Evolutionary conservation across 345 rosid genomes (phyloP), one percentile per base, ranked within the genome.

Genomic region (Turritis glabra): DNA sequence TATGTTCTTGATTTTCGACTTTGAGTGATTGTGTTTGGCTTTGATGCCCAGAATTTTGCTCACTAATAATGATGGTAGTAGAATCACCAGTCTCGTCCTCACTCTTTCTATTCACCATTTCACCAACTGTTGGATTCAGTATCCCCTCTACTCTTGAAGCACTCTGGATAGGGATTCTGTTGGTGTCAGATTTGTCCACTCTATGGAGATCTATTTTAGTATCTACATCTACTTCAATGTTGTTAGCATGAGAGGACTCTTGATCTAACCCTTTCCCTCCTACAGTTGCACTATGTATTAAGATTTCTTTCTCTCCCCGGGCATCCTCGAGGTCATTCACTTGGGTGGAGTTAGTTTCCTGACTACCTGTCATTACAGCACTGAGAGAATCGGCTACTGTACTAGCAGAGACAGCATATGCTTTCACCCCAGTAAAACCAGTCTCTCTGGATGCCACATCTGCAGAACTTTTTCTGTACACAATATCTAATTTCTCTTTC

Each of bases 201-300:
- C 73, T 26, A 75, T 71, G 76, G 68, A 78, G 77, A 77, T 79
- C 84, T 68, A 82, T 84, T 79, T 82, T 81, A 67, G 48, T 85
- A 77, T 83, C 89, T 71, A 83, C 59, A 74, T 74, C 72, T 78
- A 81, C 64, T 65, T 77, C 83, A 3, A 32, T 26, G 9, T 85
- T 84, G 53, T 53, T 62, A 52, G 85, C 83, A 75, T 85, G 85
- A 78, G 89, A 88, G 61, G 90, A 88, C 61, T 87, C 93, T 47
- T 69, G 76, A 69, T 88, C 88, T 72, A 88, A 82, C 71, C 78
- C 77, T 77, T 86, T 86, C 11, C 62, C 38, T 73, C 75, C 81
- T 51, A 46, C 52, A 74, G 77, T 64, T 11, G 56, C 81, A 14
- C 74, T 80, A 86, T 66, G 61, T 64, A 69, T 53, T 25, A 77